Evolutionary conservation across 23 red algal genomes (phyloP).

Genomic region (Pyropia yezoensis): DNA sequence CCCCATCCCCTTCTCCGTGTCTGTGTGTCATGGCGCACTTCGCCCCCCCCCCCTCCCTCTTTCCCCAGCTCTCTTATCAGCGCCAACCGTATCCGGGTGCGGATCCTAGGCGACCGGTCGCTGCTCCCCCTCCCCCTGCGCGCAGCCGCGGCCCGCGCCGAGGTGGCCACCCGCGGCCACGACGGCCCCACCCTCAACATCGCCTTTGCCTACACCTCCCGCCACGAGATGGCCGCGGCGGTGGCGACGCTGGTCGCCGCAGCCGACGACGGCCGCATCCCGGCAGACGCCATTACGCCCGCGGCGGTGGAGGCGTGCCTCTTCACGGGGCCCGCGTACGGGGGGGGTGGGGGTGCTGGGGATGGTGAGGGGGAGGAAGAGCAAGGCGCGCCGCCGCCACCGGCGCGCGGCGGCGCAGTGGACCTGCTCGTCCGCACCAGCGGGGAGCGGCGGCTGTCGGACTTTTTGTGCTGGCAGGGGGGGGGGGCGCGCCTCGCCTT

Average conservation of each 20-base stretch:
- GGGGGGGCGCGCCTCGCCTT: conserved; percentile 25
- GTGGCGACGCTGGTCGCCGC: conserved; percentile 21
- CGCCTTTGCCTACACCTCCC: conserved; percentile 75
- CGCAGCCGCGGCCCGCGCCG: conserved; percentile 12
- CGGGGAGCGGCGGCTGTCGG: conserved; percentile 73
- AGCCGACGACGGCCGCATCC: conserved; percentile 1
- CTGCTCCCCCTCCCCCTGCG: conserved; percentile 33
- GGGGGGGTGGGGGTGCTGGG: background rate
- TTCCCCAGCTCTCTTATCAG: conserved; percentile 10
- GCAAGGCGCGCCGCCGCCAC: no score
- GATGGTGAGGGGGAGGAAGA: no score
- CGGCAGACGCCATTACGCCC: conserved; percentile 24
- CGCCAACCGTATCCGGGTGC: conserved; percentile 38
- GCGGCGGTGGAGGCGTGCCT: conserved; percentile 26
- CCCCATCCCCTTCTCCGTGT: no score
- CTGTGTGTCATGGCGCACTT: no score
- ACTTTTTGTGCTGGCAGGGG: conserved; percentile 82
- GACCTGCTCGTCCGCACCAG: conserved; percentile 80
- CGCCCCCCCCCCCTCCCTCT: no score
- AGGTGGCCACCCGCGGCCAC: conserved; percentile 32
- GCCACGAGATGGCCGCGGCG: conserved; percentile 59
- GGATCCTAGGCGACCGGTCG: conserved; percentile 47
- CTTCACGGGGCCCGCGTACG: conserved; percentile 30
- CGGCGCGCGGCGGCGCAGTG: conserved; percentile 4
- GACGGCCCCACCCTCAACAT: conserved; percentile 71